Evolutionary conservation across 2,329 filamentous ascomycete genomes (phyloP).

Genomic region (Pezicula neosporulosa): DNA sequence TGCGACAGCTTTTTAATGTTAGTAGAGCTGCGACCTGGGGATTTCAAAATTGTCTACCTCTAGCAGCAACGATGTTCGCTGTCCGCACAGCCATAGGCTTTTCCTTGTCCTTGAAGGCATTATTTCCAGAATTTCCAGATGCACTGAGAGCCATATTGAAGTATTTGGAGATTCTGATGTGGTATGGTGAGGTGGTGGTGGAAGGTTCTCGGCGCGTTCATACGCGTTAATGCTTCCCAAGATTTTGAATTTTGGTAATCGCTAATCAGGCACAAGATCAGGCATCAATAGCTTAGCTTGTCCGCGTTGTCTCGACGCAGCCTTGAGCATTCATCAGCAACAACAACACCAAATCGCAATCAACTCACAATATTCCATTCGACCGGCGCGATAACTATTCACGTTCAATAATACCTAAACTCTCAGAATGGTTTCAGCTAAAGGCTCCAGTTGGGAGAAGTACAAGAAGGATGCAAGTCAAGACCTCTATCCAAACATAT

Average conservation of each 20-base stretch:
- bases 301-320: too few relatives aligned
- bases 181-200: slow-evolving; percentile 1
- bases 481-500: neutral
- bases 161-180: slow-evolving; percentile 9
- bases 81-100: slow-evolving; percentile 97
- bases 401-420: slow-evolving; percentile 24
- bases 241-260: slow-evolving; percentile 7
- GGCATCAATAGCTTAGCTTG: too few relatives aligned
- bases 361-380: neutral
- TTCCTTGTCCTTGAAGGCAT: slow-evolving; percentile 81
- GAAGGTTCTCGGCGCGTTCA: slow-evolving; percentile 19
- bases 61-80: slow-evolving; percentile 93
- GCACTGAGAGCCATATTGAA: slow-evolving; percentile 41
- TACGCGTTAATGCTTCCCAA: slow-evolving; percentile 8
- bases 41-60: slow-evolving; percentile 57
- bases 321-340: neutral
- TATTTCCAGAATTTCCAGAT: slow-evolving; percentile 49
- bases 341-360: neutral
- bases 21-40: slow-evolving; percentile 15
- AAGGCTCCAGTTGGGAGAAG: slow-evolving; percentile 95
- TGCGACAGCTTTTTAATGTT: slow-evolving; percentile 68
- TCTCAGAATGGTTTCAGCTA: slow-evolving; percentile 61
- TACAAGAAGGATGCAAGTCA: slow-evolving; percentile 73
- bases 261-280: too few relatives aligned
- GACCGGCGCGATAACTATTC: slow-evolving; percentile 19